Evolutionary conservation across 2,329 filamentous ascomycete genomes (phyloP).

Genomic region (Alternaria arborescens): DNA sequence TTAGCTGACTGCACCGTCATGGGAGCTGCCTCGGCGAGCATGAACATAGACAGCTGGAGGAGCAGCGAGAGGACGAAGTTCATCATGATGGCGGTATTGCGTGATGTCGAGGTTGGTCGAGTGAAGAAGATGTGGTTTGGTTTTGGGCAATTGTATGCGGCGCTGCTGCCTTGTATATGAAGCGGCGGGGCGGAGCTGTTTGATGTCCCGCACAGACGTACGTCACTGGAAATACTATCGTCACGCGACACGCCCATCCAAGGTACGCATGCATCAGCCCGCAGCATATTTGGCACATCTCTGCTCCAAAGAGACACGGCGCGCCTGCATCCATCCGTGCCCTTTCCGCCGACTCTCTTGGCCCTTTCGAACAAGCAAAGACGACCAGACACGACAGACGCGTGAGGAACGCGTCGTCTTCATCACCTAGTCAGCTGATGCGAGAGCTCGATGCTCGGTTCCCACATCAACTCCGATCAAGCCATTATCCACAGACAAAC

Average conservation of each 20-base stretch:
- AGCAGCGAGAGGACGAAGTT: constrained; percentile 54
- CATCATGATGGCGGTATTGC: constrained; percentile 37
- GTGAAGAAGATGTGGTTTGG: not conserved
- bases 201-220: constrained; percentile 18
- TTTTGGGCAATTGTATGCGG: not conserved
- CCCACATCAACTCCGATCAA: too few species aligned
- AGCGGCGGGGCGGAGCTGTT: constrained; percentile 18
- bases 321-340: not conserved
- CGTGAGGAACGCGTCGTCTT: not conserved
- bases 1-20: constrained; percentile 51
- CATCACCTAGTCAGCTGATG: too few species aligned
- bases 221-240: constrained; percentile 20
- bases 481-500: too few species aligned
- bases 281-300: not conserved
- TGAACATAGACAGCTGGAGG: constrained; percentile 62
- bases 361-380: not conserved
- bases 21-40: constrained; percentile 61
- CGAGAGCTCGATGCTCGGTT: too few species aligned
- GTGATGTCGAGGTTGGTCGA: not conserved
- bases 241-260: constrained; percentile 11
- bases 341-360: not conserved
- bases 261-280: constrained; percentile 10
- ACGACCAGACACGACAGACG: not conserved
- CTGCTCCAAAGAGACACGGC: not conserved
- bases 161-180: constrained; percentile 25